These are phyloP conservation scores for Aegilops bicornis DNA, from an alignment of 176 grass and related monocot genomes.

Conservation along the genomic window DNA sequence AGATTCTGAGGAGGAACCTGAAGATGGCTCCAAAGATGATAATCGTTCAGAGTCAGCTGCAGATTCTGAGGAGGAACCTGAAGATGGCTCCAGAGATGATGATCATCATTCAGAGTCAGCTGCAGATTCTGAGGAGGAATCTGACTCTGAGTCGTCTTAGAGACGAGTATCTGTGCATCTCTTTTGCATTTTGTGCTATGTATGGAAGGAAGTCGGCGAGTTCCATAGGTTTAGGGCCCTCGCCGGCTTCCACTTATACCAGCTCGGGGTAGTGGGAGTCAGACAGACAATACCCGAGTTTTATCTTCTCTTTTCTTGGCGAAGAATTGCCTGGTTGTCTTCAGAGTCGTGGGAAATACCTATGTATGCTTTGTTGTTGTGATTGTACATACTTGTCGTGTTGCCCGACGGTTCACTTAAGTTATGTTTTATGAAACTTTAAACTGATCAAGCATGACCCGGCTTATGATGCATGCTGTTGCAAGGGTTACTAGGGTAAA, in stretches of 20 bases:
- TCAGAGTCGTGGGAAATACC: neutral
- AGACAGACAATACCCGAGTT: constrained; percentile 4
- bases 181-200: neutral
- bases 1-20: constrained; percentile 28
- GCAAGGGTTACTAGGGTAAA: neutral
- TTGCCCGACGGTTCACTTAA: neutral
- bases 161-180: neutral
- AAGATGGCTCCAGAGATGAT: constrained; percentile 36
- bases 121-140: constrained; percentile 24
- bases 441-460: neutral
- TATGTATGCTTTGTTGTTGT: neutral
- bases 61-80: constrained; percentile 13
- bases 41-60: neutral
- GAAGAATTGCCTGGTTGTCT: neutral
- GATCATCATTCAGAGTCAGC: neutral
- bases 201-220: neutral
- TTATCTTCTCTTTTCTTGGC: neutral
- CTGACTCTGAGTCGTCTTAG: constrained; percentile 13
- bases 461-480: neutral
- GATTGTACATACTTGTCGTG: constrained; percentile 39
- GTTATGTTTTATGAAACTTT: constrained; percentile 6
- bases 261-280: neutral
- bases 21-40: constrained; percentile 21
- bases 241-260: constrained; percentile 7
- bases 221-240: neutral